Evolutionary conservation across 2,329 filamentous ascomycete species (phyloP).

Genomic region (Nemania sp.): DNA sequence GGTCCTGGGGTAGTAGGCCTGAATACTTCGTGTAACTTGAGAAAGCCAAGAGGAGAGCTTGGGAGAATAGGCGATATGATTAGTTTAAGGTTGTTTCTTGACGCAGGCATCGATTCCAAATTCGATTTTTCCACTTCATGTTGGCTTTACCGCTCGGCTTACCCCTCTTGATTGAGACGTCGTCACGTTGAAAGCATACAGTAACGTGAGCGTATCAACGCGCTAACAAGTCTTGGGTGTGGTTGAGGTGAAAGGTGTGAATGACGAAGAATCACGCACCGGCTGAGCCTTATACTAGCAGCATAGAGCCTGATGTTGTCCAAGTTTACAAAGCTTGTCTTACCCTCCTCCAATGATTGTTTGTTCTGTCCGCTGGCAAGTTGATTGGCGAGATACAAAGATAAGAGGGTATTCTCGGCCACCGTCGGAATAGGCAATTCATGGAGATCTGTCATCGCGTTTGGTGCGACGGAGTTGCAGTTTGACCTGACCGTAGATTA

Average conservation of each 20-base stretch:
- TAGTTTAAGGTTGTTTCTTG: constrained; percentile 13
- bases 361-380: constrained; percentile 18
- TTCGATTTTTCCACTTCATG: constrained; percentile 14
- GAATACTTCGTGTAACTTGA: constrained; percentile 17
- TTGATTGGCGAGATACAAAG: constrained; percentile 32
- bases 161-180: constrained; percentile 14
- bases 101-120: constrained; percentile 19
- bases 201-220: constrained; percentile 24
- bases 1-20: constrained; percentile 25
- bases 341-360: constrained; percentile 26
- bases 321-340: constrained; percentile 37
- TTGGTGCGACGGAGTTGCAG: constrained; percentile 40
- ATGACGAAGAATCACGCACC: constrained; percentile 29
- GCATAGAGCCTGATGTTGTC: constrained; percentile 10
- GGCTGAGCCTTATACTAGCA: constrained; percentile 29
- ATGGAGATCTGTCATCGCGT: constrained; percentile 20
- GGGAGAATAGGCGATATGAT: constrained; percentile 12
- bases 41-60: background rate
- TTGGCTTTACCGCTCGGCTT: constrained; percentile 27
- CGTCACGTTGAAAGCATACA: constrained; percentile 23
- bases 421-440: constrained; percentile 14
- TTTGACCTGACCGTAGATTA: constrained; percentile 28
- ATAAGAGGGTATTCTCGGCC: constrained; percentile 15
- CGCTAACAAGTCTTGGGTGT: constrained; percentile 19
- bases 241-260: constrained; percentile 30